Percentiles rank a stretch among this genome's conserved stretches.
These are phyloP conservation scores for Picea glauca DNA, from an alignment of 75 land plant species.

Conservation along the genomic window DNA sequence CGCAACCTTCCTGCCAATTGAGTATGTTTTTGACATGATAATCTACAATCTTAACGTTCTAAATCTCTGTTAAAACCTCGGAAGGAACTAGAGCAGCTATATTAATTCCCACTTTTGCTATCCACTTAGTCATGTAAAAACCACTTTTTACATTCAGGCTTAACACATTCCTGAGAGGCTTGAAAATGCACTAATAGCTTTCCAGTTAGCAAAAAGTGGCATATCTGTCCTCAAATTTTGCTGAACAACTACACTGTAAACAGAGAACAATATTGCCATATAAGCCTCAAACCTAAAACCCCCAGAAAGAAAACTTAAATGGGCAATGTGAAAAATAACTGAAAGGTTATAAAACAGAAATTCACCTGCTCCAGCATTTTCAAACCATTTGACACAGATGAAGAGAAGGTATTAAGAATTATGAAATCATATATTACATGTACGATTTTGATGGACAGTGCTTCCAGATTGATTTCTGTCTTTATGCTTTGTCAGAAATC, in stretches of 20 bases:
- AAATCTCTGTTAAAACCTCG: conserved; percentile 10
- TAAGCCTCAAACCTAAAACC: conserved; percentile 3
- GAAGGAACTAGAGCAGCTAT: conserved; percentile 6
- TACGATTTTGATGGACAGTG: conserved; percentile 1
- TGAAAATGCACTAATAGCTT: conserved; percentile 8
- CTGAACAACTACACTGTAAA: conserved; percentile 2
- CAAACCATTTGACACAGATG: conserved; percentile 8
- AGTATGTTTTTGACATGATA: conserved; percentile 1
- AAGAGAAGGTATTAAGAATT: not conserved
- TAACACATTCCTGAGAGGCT: not conserved
- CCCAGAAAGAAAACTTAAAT: not conserved
- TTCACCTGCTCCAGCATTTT: conserved; percentile 1
- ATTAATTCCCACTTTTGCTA: conserved; percentile 1
- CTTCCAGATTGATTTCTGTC: not conserved
- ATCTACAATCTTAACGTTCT: not conserved
- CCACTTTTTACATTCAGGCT: conserved; percentile 5
- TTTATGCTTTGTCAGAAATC: not conserved
- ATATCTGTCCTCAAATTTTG: conserved; percentile 5
- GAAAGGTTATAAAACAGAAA: not conserved
- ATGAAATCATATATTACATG: conserved; percentile 6
- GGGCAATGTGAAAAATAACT: not conserved
- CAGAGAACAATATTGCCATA: conserved; percentile 7
- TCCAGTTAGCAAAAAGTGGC: conserved; percentile 12
- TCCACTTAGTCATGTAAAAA: not conserved
- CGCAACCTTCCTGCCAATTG: not conserved